Conservation (phyloP, 75 land plant species). For the Picea glauca region DNA sequence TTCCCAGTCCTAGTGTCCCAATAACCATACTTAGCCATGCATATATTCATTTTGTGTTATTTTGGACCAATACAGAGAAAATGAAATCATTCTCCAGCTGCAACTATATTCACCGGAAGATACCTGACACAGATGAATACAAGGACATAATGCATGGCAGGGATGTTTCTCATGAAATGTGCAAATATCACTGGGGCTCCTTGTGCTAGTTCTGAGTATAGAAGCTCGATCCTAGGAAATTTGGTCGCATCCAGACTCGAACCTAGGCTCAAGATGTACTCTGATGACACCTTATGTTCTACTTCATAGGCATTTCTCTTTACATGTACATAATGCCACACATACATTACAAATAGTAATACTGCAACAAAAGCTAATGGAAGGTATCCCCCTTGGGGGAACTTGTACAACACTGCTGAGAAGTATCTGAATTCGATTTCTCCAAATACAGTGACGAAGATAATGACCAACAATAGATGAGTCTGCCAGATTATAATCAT, state of each 20-base stretch:
- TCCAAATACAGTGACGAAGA: too few species aligned
- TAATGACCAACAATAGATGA: too few species aligned
- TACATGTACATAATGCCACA: slow-evolving; percentile 61
- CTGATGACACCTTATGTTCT: slow-evolving; percentile 40
- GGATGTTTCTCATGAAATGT: slow-evolving; percentile 47
- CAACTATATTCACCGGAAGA: slow-evolving; percentile 48
- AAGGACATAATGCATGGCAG: slow-evolving; percentile 50
- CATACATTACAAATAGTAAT: slow-evolving; percentile 47
- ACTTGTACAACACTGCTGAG: too few species aligned
- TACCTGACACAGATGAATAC: slow-evolving; percentile 56
- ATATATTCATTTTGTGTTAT: slow-evolving; percentile 37
- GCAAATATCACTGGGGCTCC: slow-evolving; percentile 63
- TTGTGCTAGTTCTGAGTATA: slow-evolving; percentile 63
- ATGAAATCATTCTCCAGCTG: slow-evolving; percentile 39
- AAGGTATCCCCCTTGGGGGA: slow-evolving; percentile 53
- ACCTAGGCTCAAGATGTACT: slow-evolving; percentile 20
- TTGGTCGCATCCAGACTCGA: slow-evolving; percentile 20
- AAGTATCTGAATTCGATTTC: too few species aligned
- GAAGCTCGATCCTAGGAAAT: slow-evolving; percentile 46
- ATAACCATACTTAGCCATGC: slow-evolving; percentile 65
- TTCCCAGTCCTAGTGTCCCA: slow-evolving; percentile 28
- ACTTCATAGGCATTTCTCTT: slow-evolving; percentile 40
- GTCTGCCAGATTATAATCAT: too few species aligned
- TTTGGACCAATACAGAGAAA: slow-evolving; percentile 45
- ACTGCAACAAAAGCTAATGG: slow-evolving; percentile 47